These are phyloP conservation scores for Blastobotrys apis DNA, from an alignment of 1,139 yeast genomes.

Conservation along the genomic window DNA sequence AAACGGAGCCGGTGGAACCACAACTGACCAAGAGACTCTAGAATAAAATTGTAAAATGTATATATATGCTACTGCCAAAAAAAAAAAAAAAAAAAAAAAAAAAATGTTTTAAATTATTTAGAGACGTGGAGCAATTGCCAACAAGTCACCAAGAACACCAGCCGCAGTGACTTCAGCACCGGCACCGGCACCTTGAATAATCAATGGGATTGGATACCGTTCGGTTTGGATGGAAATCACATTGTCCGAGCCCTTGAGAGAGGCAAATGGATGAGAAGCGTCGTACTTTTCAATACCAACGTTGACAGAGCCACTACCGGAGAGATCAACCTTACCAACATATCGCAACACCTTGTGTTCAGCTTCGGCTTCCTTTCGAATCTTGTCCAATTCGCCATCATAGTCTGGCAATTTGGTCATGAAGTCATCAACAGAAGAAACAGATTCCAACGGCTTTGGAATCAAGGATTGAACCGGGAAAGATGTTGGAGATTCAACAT, in stretches of 20 bases:
- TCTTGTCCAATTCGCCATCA: conserved; percentile 70
- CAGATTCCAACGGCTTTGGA: conserved; percentile 78
- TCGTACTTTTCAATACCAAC: conserved; percentile 83
- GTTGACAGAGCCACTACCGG: conserved; percentile 55
- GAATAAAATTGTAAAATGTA: background rate
- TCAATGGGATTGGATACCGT: conserved; percentile 88
- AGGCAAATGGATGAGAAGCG: conserved; percentile 89
- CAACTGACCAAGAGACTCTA: conserved; percentile 6
- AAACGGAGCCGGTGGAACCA: conserved; percentile 16
- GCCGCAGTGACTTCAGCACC: conserved; percentile 99
- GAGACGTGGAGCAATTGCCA: conserved; percentile 91
- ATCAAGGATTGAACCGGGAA: conserved; percentile 93
- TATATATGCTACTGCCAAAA: background rate
- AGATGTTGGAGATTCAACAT: conserved; percentile 86
- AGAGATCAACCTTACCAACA: conserved; percentile 84
- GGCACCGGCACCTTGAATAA: conserved; percentile 97
- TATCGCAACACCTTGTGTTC: conserved; percentile 87
- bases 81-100: background rate
- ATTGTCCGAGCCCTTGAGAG: conserved; percentile 92
- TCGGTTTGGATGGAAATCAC: conserved; percentile 87
- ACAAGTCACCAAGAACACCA: conserved; percentile 91
- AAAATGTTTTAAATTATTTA: no score
- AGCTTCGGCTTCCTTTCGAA: conserved; percentile 75
- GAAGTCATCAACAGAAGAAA: conserved; percentile 70
- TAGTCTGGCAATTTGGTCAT: conserved; percentile 73